phyloP scores from a whole-genome alignment of 148 eudicot genomes.

The Vaccinium darrowii region DNA sequence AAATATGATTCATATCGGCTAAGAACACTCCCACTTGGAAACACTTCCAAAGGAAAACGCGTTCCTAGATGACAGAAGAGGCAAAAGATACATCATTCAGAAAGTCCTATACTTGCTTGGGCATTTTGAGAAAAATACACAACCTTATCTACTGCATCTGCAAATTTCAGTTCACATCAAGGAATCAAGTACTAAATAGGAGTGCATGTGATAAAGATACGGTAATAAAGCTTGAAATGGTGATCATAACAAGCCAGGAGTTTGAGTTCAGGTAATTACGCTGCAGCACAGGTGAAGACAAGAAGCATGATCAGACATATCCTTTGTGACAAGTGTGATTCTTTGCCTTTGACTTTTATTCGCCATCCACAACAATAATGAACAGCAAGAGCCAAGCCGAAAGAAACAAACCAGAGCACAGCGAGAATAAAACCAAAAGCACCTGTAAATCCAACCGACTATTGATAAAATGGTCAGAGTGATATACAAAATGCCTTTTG shows the following conservation, averaged over 20 bases:
- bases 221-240: background rate
- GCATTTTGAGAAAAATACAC: background rate
- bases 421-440: constrained; percentile 68
- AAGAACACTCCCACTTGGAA: background rate
- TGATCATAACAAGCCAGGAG: background rate
- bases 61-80: background rate
- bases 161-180: background rate
- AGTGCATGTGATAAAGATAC: background rate
- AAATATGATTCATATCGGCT: background rate
- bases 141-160: background rate
- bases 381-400: constrained; percentile 66
- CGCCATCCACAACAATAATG: constrained; percentile 78
- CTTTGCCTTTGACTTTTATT: constrained; percentile 52
- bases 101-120: background rate
- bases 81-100: background rate
- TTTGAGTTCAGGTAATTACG: constrained; percentile 55
- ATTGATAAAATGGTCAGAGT: constrained; percentile 33
- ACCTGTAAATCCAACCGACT: constrained; percentile 98
- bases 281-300: constrained; percentile 76
- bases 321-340: constrained; percentile 43
- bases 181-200: background rate
- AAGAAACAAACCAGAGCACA: constrained; percentile 64
- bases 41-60: background rate
- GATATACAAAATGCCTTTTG: background rate
- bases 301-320: constrained; percentile 60